These are phyloP conservation scores for Claviceps maximensis DNA, from an alignment of 2,329 filamentous ascomycete species.

Conservation along the genomic window DNA sequence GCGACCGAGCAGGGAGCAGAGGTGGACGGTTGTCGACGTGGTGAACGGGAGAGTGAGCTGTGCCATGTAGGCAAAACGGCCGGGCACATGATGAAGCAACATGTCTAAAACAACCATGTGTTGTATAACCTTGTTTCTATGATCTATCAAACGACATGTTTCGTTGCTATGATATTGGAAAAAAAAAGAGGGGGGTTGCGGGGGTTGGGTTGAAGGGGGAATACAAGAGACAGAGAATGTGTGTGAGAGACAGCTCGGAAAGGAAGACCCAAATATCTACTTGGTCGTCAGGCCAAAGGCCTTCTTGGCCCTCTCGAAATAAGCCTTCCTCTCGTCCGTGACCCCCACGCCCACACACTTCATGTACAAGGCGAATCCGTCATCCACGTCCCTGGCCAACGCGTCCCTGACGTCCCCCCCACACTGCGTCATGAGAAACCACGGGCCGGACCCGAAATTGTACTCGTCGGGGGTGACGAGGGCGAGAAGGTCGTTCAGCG, in stretches of 20 bases:
- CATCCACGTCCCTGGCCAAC: slow-evolving; percentile 25
- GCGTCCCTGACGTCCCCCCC: slow-evolving; percentile 15
- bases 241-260: too few relatives aligned
- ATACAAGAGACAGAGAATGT: too few relatives aligned
- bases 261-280: too few relatives aligned
- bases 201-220: too few relatives aligned
- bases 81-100: too few relatives aligned
- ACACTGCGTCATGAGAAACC: slow-evolving; percentile 37
- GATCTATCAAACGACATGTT: too few relatives aligned
- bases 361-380: slow-evolving; percentile 33
- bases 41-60: neutral
- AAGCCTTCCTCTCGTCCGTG: slow-evolving; percentile 21
- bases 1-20: slow-evolving; percentile 32
- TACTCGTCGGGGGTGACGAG: slow-evolving; percentile 34
- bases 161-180: too few relatives aligned
- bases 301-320: slow-evolving; percentile 32
- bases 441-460: slow-evolving; percentile 40
- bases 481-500: slow-evolving; percentile 28
- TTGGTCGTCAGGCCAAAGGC: too few relatives aligned
- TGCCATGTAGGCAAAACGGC: neutral
- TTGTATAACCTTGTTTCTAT: too few relatives aligned
- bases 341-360: slow-evolving; percentile 28
- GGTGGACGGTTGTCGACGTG: slow-evolving; percentile 36
- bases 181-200: too few relatives aligned
- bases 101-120: too few relatives aligned